Percentiles rank a stretch among this genome's conserved stretches.
Conservation (phyloP, 2,329 filamentous ascomycete species). For the Phialophora expanda region DNA sequence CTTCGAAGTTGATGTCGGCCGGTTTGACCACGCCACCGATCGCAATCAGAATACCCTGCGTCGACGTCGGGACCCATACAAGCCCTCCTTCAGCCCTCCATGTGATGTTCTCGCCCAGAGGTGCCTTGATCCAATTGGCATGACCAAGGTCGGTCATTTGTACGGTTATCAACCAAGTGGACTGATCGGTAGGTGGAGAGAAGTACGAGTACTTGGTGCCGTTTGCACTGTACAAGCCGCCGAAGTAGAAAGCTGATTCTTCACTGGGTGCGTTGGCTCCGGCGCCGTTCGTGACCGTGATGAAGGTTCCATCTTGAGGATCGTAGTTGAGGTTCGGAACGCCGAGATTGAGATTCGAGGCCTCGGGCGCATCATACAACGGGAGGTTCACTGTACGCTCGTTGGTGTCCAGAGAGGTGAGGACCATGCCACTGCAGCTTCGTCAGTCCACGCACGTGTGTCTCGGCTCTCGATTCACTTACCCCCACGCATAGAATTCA, state of each 20-base stretch:
- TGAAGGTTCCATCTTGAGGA: constrained; percentile 56
- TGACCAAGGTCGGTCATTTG: constrained; percentile 60
- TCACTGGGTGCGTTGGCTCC: constrained; percentile 68
- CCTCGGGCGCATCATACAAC: constrained; percentile 17
- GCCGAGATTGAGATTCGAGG: constrained; percentile 6
- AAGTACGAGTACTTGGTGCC: constrained; percentile 43
- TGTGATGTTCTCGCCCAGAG: constrained; percentile 55
- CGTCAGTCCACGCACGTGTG: constrained; percentile 53
- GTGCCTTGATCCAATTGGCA: constrained; percentile 60
- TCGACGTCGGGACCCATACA: constrained; percentile 61
- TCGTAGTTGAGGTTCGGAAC: constrained; percentile 14
- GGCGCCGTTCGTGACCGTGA: constrained; percentile 17
- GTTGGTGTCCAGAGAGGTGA: constrained; percentile 3
- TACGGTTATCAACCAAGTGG: constrained; percentile 64
- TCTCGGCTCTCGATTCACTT: neutral
- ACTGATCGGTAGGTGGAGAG: constrained; percentile 43
- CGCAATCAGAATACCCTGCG: constrained; percentile 46
- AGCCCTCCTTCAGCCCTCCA: constrained; percentile 68
- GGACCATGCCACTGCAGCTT: constrained; percentile 53
- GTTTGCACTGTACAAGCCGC: constrained; percentile 60
- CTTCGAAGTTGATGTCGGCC: constrained; percentile 21
- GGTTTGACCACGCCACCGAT: constrained; percentile 45
- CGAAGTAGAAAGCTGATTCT: constrained; percentile 73
- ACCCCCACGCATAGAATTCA: constrained; percentile 68
- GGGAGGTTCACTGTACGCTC: constrained; percentile 21